Evolutionary conservation across 805 yeast genomes (phyloP).

Genomic region (Citeromyces matritensis): DNA sequence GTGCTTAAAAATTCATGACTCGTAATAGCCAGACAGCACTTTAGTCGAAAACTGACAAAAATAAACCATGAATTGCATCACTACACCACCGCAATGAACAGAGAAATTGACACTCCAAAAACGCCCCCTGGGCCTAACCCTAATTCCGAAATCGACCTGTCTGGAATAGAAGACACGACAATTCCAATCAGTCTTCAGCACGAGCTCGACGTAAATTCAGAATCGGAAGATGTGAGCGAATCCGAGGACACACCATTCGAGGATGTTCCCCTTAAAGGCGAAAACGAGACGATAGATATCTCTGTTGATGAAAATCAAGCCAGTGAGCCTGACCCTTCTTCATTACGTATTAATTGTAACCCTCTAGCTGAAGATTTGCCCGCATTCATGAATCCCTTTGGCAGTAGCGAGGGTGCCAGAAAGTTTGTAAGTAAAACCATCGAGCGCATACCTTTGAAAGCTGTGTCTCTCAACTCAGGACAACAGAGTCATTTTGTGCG

Average conservation of each 20-base stretch:
- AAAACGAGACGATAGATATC: constrained; percentile 1
- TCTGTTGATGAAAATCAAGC: neutral
- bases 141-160: constrained; percentile 7
- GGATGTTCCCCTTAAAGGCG: constrained; percentile 1
- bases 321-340: constrained; percentile 1
- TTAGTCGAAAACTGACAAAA: no score
- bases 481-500: constrained; percentile 44
- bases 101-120: constrained; percentile 4
- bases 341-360: neutral
- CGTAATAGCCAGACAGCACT: no score
- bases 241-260: constrained; percentile 4
- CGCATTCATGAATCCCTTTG: constrained; percentile 14
- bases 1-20: no score
- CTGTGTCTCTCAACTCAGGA: constrained; percentile 6
- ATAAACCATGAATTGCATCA: no score
- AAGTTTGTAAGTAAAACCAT: no score
- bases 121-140: constrained; percentile 15
- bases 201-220: constrained; percentile 9
- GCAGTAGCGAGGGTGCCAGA: constrained; percentile 5
- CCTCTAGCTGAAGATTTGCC: constrained; percentile 1
- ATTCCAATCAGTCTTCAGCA: constrained; percentile 10
- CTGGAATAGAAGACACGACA: constrained; percentile 2
- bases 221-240: constrained; percentile 6
- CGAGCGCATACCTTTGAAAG: constrained; percentile 9
- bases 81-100: no score